Conservation (phyloP, 345 rosid species). For the Brassica carinata region DNA sequence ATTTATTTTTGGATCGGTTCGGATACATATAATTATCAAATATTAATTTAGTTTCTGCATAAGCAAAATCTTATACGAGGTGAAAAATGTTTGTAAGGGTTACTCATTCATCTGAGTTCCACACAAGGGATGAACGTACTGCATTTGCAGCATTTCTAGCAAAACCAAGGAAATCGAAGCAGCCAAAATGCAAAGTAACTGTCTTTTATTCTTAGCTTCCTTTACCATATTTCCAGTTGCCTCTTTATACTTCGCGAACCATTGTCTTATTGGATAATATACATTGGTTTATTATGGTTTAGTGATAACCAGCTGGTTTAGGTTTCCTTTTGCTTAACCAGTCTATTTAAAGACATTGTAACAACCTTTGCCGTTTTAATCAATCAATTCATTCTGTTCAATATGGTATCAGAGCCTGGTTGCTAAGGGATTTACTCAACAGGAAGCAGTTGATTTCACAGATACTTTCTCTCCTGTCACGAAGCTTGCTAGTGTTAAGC, state of each 20-base stretch:
- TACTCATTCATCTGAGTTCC: constrained; percentile 35
- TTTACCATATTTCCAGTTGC: constrained; percentile 39
- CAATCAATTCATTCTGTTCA: no score
- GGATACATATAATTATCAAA: neutral
- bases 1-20: no score
- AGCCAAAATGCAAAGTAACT: constrained; percentile 39
- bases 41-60: constrained; percentile 23
- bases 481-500: no score
- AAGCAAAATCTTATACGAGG: constrained; percentile 22
- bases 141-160: constrained; percentile 38
- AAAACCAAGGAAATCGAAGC: constrained; percentile 37
- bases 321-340: no score
- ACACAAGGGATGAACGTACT: constrained; percentile 32
- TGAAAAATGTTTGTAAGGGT: neutral
- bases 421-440: no score
- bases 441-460: no score
- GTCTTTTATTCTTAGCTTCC: constrained; percentile 40
- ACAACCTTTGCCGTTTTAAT: no score
- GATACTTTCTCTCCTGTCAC: no score
- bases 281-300: no score
- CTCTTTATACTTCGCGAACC: constrained; percentile 39
- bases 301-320: no score
- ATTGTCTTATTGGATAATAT: neutral
- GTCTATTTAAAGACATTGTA: no score
- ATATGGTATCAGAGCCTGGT: no score